Conservation (phyloP, 2,329 filamentous ascomycete genomes). For the Dothideomycetidae sp. region DNA sequence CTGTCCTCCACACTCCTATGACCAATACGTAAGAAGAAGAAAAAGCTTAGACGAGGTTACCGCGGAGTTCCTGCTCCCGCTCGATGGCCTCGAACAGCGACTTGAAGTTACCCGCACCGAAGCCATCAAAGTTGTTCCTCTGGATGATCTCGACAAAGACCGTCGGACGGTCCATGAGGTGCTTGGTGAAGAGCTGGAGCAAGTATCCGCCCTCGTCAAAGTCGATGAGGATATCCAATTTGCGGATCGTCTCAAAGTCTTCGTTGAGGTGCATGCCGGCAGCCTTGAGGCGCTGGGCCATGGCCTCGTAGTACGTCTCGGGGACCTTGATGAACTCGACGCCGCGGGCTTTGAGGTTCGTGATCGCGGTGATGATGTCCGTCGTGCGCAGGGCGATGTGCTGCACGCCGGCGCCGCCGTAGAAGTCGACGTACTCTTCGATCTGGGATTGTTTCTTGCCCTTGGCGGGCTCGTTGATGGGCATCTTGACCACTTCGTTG, state of each 20-base stretch:
- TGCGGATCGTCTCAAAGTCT: constrained; percentile 62
- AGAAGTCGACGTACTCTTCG: constrained; percentile 76
- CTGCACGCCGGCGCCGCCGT: constrained; percentile 78
- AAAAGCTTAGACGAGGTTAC: constrained; percentile 50
- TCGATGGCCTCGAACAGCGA: constrained; percentile 91
- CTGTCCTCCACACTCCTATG: no score
- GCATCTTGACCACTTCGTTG: constrained; percentile 88
- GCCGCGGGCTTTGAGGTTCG: constrained; percentile 66
- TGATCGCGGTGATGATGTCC: constrained; percentile 66
- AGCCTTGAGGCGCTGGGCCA: constrained; percentile 58
- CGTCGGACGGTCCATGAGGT: constrained; percentile 83
- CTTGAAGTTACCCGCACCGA: constrained; percentile 93
- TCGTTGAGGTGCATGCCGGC: constrained; percentile 50
- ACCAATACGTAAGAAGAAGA: no score
- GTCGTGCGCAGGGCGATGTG: constrained; percentile 77
- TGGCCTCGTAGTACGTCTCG: constrained; percentile 66
- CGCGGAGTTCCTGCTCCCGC: constrained; percentile 72
- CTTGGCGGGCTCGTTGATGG: constrained; percentile 86
- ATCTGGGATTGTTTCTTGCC: constrained; percentile 91
- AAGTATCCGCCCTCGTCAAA: constrained; percentile 89
- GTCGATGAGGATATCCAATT: constrained; percentile 79
- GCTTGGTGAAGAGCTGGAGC: constrained; percentile 48
- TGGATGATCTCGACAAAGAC: constrained; percentile 97
- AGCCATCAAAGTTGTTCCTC: constrained; percentile 76
- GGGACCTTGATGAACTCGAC: constrained; percentile 90